These are phyloP conservation scores for Phaeosphaeria sp. DNA, from an alignment of 2,329 filamentous ascomycete genomes.

Conservation along the genomic window DNA sequence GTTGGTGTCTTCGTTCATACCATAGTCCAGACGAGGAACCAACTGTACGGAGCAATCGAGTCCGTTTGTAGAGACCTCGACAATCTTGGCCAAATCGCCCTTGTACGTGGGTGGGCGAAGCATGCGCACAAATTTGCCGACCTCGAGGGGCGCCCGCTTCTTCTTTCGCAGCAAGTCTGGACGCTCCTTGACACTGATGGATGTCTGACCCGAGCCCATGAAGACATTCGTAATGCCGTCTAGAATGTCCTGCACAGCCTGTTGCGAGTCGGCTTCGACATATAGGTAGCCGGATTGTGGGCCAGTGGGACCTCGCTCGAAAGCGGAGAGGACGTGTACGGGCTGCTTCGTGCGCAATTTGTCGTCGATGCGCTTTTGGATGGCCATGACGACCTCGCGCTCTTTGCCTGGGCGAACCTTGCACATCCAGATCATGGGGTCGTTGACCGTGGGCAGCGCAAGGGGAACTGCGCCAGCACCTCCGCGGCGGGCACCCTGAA, in stretches of 20 bases:
- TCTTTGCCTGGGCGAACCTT: constrained; percentile 96
- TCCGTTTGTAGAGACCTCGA: constrained; percentile 92
- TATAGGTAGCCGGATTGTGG: constrained; percentile 96
- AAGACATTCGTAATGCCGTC: constrained; percentile 90
- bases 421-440: constrained; percentile 94
- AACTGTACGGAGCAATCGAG: constrained; percentile 85
- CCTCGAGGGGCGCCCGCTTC: constrained; percentile 80
- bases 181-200: constrained; percentile 97
- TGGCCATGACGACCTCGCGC: constrained; percentile 83
- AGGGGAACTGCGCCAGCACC: constrained; percentile 54
- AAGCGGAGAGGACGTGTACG: constrained; percentile 84
- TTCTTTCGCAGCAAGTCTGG: constrained; percentile 90
- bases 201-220: constrained; percentile 81
- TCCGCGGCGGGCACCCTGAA: constrained; percentile 39
- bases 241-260: constrained; percentile 82
- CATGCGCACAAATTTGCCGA: constrained; percentile 91
- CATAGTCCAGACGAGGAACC: constrained; percentile 92
- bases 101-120: constrained; percentile 80
- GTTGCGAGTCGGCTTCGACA: constrained; percentile 86
- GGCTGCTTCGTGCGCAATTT: constrained; percentile 78
- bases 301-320: constrained; percentile 76
- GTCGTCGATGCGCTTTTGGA: constrained; percentile 90
- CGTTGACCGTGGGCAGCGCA: constrained; percentile 89
- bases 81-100: constrained; percentile 88
- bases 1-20: constrained; percentile 78